phyloP scores from a whole-genome alignment of 306 rosid genomes.

The Vachellia pachyceras region DNA sequence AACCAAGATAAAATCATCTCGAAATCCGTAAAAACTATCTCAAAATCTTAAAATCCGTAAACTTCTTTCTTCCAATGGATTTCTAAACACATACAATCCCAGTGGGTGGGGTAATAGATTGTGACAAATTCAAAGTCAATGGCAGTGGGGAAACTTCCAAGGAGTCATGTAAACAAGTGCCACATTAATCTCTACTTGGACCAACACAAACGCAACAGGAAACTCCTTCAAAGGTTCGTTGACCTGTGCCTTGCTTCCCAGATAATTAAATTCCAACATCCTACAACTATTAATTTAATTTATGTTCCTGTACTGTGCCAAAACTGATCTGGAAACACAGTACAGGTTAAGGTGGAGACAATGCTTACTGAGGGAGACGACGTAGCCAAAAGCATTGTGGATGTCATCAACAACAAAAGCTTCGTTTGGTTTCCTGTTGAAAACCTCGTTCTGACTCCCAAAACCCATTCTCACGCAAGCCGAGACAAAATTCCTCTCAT shows the following conservation, averaged over 20 bases:
- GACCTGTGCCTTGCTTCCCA: conserved; percentile 45
- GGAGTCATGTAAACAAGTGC: conserved; percentile 36
- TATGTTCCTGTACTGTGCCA: background rate
- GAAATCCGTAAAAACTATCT: too few relatives aligned
- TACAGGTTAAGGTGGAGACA: conserved; percentile 49
- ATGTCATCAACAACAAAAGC: conserved; percentile 28
- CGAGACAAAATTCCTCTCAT: too few relatives aligned
- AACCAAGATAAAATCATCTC: too few relatives aligned
- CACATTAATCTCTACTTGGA: conserved; percentile 36
- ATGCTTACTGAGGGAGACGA: conserved; percentile 41
- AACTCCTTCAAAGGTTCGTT: conserved; percentile 48
- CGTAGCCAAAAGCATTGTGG: conserved; percentile 41
- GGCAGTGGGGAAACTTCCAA: conserved; percentile 54
- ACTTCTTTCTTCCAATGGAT: too few relatives aligned
- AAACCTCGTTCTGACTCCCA: too few relatives aligned
- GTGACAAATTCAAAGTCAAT: background rate
- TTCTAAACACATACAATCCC: too few relatives aligned
- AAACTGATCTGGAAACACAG: background rate
- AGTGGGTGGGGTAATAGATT: too few relatives aligned
- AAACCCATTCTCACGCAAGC: too few relatives aligned
- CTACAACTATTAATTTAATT: background rate
- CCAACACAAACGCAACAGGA: conserved; percentile 42
- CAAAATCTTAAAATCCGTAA: too few relatives aligned
- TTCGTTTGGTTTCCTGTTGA: too few relatives aligned
- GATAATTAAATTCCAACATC: conserved; percentile 29